phyloP scores from a whole-genome alignment of 208 protist genomes.

The Crithidia sp. region DNA sequence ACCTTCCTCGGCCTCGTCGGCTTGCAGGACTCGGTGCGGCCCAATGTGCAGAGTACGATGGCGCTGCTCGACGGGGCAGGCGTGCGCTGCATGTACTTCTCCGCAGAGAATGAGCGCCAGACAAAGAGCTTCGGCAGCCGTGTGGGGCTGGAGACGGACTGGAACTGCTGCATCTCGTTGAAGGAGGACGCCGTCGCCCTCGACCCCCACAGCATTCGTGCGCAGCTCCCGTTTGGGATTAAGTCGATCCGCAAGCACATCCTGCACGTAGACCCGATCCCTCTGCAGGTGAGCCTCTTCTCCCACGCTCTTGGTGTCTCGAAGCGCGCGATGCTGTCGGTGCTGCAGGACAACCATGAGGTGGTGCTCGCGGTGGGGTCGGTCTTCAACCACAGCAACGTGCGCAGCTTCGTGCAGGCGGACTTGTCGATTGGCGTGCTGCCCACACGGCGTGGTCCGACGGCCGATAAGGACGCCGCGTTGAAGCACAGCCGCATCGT shows the following conservation, averaged over 20 bases:
- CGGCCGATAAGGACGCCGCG: conserved; percentile 72
- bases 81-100: conserved; percentile 95
- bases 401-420: conserved; percentile 90
- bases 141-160: conserved; percentile 94
- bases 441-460: conserved; percentile 73
- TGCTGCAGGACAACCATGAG: conserved; percentile 95
- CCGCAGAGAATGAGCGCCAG: conserved; percentile 74
- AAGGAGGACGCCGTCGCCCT: conserved; percentile 83
- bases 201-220: conserved; percentile 87
- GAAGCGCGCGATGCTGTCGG: conserved; percentile 91
- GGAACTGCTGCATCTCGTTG: conserved; percentile 96
- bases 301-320: conserved; percentile 87
- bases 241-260: conserved; percentile 93
- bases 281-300: conserved; percentile 95
- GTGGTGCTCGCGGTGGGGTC: conserved; percentile 93
- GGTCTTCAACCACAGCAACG: conserved; percentile 92
- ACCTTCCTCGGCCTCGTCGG: conserved; percentile 92
- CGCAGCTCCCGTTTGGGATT: conserved; percentile 94
- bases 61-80: conserved; percentile 85
- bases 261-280: conserved; percentile 93
- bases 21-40: conserved; percentile 85
- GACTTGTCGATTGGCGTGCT: conserved; percentile 91
- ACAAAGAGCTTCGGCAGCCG: conserved; percentile 93
- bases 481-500: conserved; percentile 63
- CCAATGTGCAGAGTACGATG: conserved; percentile 80